Evolutionary conservation across 805 yeast genomes (phyloP).

Genomic region (Saitoella complicata): DNA sequence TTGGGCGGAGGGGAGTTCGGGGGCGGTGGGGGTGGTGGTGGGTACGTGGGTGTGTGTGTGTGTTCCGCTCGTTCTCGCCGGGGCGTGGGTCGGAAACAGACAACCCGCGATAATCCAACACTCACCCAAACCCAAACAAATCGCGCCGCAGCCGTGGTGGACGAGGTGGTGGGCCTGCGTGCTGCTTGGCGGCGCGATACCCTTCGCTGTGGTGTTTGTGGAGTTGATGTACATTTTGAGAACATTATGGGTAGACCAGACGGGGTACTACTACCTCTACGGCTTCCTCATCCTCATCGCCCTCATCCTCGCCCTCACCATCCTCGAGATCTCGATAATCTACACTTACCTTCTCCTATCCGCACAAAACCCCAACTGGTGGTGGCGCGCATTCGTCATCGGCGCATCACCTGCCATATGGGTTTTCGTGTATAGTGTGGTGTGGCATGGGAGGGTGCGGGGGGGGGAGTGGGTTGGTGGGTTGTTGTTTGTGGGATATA

Average conservation of each 20-base stretch:
- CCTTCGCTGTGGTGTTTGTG: constrained; percentile 67
- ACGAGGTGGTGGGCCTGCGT: constrained; percentile 10
- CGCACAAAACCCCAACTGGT: constrained; percentile 51
- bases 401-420: constrained; percentile 62
- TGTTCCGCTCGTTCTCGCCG: constrained; percentile 57
- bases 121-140: too few species aligned
- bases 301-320: constrained; percentile 41
- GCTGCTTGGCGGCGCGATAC: constrained; percentile 49
- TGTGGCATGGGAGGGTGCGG: constrained; percentile 40
- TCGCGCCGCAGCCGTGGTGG: constrained; percentile 8
- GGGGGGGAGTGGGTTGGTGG: constrained; percentile 52
- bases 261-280: constrained; percentile 63
- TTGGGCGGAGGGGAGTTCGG: constrained; percentile 24
- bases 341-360: constrained; percentile 48
- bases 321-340: constrained; percentile 55
- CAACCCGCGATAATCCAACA: too few species aligned
- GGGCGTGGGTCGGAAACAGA: too few species aligned
- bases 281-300: constrained; percentile 57
- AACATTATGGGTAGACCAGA: constrained; percentile 64
- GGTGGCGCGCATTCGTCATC: constrained; percentile 62
- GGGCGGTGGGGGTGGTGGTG: constrained; percentile 48
- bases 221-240: constrained; percentile 59
- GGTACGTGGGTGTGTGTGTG: constrained; percentile 46
- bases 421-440: constrained; percentile 48
- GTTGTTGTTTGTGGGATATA: constrained; percentile 55